Conservation (phyloP, 106 monocot species). For the Agapanthus africanus region DNA sequence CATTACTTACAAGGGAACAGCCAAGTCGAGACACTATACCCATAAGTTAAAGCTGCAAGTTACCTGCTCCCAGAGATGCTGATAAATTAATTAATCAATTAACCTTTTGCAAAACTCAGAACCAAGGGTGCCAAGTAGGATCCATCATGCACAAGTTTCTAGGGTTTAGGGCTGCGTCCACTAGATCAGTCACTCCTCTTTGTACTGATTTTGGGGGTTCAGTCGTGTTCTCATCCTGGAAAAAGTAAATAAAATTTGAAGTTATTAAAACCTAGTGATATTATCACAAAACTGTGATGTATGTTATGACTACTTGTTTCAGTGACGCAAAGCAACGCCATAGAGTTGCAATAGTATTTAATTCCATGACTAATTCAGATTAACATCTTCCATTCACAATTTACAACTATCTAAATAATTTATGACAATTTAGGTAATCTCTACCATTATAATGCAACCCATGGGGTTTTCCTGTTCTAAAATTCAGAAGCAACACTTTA, state of each 20-base stretch:
- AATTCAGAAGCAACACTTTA: too few relatives aligned
- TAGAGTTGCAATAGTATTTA: background rate
- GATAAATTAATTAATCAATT: background rate
- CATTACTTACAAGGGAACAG: background rate
- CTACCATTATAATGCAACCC: too few relatives aligned
- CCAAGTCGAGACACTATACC: background rate
- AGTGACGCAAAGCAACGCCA: too few relatives aligned
- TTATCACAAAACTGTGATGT: too few relatives aligned
- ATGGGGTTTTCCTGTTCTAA: too few relatives aligned
- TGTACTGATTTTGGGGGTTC: conserved; percentile 89
- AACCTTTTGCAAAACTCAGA: conserved; percentile 23
- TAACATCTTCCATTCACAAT: background rate
- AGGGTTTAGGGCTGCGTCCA: conserved; percentile 67
- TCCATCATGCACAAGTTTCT: conserved; percentile 99
- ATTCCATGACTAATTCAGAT: background rate
- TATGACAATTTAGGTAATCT: too few relatives aligned
- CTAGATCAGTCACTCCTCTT: conserved; percentile 74
- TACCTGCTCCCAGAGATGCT: conserved; percentile 10
- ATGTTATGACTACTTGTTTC: too few relatives aligned
- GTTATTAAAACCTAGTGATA: too few relatives aligned
- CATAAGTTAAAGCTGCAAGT: background rate
- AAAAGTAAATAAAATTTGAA: too few relatives aligned
- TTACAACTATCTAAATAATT: background rate
- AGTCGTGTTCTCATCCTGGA: conserved; percentile 74
- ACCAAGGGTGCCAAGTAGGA: conserved; percentile 99